Evolutionary conservation across 2,329 filamentous ascomycete genomes (phyloP), one percentile per base, ranked within the genome.

Genomic region (Aspergillus bombycis): DNA sequence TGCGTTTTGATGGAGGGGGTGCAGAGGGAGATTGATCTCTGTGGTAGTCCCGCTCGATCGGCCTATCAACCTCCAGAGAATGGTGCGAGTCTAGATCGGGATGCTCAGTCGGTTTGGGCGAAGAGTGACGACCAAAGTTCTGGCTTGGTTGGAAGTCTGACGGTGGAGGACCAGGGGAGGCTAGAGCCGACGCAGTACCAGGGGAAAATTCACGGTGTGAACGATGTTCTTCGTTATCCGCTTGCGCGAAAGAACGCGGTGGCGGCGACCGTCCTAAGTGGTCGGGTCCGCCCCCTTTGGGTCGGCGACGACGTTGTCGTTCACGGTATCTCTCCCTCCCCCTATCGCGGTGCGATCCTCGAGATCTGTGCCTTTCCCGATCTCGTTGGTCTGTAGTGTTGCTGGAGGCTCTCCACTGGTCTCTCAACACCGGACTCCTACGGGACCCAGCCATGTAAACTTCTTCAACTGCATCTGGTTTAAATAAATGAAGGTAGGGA

Each of bases 391-490:
- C 75, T 72, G 74, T 73, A 64, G 70, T 71, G 66, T 81, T 77
- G 70, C 75, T 75, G 73, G 80, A 74, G 72, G 74, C 77, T 77
- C 78, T 82, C 81, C 81, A 81, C 77, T 82, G 76, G 74, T 83
- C 78, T 80, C 77, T 83, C 79, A 82, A 77, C 73, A 78, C 77
- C 74, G 80, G 80, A 78, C 79, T 82, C 77, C 77, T 78, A 77
- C 75, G 78, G 74, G 80, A 80, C 75, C 79, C 79, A 78, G 81
- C 81, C 81, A 83, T 83, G 77, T 79, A 78, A 74, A 72, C 71
- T 70, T 67, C 68, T 72, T 72, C 73, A 74, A 71, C 79, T 70
- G 76, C 81, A 83, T 83, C 75, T 74, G 77, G 72, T 65, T 71
- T 61, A 58, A 65, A 65, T 61, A 58, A 63, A 61, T 55, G 32